phyloP scores from a whole-genome alignment of 2,329 filamentous ascomycete genomes.

The Fusarium buharicum region DNA sequence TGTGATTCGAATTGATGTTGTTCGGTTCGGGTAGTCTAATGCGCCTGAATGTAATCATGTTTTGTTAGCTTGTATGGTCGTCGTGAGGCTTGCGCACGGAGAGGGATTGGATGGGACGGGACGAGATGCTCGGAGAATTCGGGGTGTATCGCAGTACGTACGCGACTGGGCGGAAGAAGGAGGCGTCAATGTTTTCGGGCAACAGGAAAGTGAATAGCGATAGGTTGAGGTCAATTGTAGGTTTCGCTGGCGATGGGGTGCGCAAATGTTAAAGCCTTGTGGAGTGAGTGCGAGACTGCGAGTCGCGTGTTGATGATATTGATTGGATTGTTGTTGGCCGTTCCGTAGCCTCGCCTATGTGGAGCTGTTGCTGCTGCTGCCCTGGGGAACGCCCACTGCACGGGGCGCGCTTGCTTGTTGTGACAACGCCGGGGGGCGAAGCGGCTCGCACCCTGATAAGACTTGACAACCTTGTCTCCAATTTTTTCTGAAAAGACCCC shows the following conservation, averaged over 20 bases:
- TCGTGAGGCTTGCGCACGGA: slow-evolving; percentile 30
- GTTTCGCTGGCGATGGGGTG: slow-evolving; percentile 21
- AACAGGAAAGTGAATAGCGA: slow-evolving; percentile 13
- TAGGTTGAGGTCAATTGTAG: slow-evolving; percentile 7
- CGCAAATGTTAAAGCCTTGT: slow-evolving; percentile 36
- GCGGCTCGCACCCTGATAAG: slow-evolving; percentile 18
- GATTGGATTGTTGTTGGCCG: slow-evolving; percentile 19
- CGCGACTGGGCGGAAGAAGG: slow-evolving; percentile 6
- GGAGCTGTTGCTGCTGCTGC: slow-evolving; percentile 1
- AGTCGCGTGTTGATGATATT: slow-evolving; percentile 34
- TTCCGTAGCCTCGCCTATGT: slow-evolving; percentile 23
- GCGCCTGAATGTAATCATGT: slow-evolving; percentile 18
- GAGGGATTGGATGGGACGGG: slow-evolving; percentile 11
- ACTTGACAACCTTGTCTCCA: slow-evolving; percentile 1
- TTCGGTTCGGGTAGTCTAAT: slow-evolving; percentile 24
- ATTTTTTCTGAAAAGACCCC: neutral
- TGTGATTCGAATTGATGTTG: slow-evolving; percentile 20
- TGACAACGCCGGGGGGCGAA: slow-evolving; percentile 9
- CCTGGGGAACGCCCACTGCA: slow-evolving; percentile 18
- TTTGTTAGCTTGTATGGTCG: slow-evolving; percentile 21
- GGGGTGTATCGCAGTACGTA: slow-evolving; percentile 35
- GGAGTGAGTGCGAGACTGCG: slow-evolving; percentile 30
- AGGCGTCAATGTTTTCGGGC: slow-evolving; percentile 26
- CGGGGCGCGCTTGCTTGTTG: slow-evolving; percentile 3
- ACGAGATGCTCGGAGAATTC: slow-evolving; percentile 6